A percentile compares a stretch with the other conserved stretches of the same genome.
Evolutionary conservation across 805 yeast species (phyloP).

Genomic region (Candida coleopterorum): DNA sequence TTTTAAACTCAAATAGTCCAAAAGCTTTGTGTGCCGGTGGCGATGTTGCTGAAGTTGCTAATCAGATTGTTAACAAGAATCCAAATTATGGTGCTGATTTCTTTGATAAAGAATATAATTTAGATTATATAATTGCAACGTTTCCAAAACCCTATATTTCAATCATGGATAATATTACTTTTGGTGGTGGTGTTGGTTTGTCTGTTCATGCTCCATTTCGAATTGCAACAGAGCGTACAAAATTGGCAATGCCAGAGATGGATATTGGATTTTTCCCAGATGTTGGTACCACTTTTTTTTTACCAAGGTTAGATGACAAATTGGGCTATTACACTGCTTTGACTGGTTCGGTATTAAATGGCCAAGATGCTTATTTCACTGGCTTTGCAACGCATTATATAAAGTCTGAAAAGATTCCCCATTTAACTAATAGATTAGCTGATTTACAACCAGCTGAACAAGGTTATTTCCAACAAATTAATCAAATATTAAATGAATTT

Average conservation of each 20-base stretch:
- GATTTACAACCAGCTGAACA: slow-evolving; percentile 46
- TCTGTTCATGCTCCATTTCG: slow-evolving; percentile 89
- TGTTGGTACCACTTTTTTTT: slow-evolving; percentile 88
- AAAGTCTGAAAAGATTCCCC: slow-evolving; percentile 57
- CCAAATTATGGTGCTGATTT: slow-evolving; percentile 51
- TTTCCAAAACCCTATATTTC: slow-evolving; percentile 84
- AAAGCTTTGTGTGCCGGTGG: slow-evolving; percentile 95
- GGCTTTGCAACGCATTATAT: slow-evolving; percentile 93
- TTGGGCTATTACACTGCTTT: slow-evolving; percentile 82
- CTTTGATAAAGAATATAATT: slow-evolving; percentile 75
- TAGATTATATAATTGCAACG: slow-evolving; percentile 77
- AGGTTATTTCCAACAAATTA: slow-evolving; percentile 54
- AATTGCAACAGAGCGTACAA: slow-evolving; percentile 85
- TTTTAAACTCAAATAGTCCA: slow-evolving; percentile 61
- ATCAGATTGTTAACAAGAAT: slow-evolving; percentile 45
- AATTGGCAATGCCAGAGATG: slow-evolving; percentile 97
- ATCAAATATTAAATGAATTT: slow-evolving; percentile 74
- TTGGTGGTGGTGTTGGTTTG: slow-evolving; percentile 98
- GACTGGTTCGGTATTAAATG: slow-evolving; percentile 75
- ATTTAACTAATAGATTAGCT: slow-evolving; percentile 60
- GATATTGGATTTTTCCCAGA: slow-evolving; percentile 95
- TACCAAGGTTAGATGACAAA: slow-evolving; percentile 77
- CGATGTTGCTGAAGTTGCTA: slow-evolving; percentile 81
- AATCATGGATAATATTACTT: slow-evolving; percentile 84
- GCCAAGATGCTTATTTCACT: slow-evolving; percentile 73